Base-by-base conservation (phyloP, 345 rosid genomes). In the Gossypium rotundifolium region DNA sequence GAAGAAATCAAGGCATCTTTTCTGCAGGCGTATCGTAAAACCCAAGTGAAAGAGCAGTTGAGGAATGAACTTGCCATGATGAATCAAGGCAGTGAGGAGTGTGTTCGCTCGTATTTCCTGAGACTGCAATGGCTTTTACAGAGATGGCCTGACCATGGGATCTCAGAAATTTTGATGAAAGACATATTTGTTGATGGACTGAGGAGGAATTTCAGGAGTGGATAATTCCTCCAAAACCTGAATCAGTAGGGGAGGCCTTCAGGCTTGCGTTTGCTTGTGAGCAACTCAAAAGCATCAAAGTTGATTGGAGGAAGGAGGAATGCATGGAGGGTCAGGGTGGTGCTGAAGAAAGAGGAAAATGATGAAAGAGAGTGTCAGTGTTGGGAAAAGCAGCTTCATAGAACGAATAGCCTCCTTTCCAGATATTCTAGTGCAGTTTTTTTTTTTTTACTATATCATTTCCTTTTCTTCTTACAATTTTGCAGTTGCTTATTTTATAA, bases 41-140 rank as follows among this genome's bases (percentile, higher is more conserved):
- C 44, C 54, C 71, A 76, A 51, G 48, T 74, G 16, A 48, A 45
- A 2, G 82, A 82, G 55, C 73, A 73, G 38, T 70, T 79, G 62
- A 20, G 75, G 17, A 53, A 78, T 16, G 79, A 84, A 20, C 77
- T 84, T 2, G 44, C 55, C 77, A 75, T 11, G 69, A 16, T 82
- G 25, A 79, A 12, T 22, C 87, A 82, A 58, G 83, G 72, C 46
- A 49, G 13, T 4, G 71, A 74, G 10, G 87, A 84, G 60, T 38
- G 75, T 1, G 80, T 80, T 6, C 71, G 87, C 11, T 82, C 85
- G 6, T 82, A 84, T 72, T 84, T 82, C 48, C 52, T 80, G 69
- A 84, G 82, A 58, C 38, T 84, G 55, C 85, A 84, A 54, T 71
- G 81, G 85, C 71, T 78, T 59, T 74, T 84, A 29, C 55, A 70